Percentiles rank a stretch among this genome's conserved stretches.
These are phyloP conservation scores for Rugonectria rugulosa DNA, from an alignment of 2,329 filamentous ascomycete genomes.

Conservation along the genomic window DNA sequence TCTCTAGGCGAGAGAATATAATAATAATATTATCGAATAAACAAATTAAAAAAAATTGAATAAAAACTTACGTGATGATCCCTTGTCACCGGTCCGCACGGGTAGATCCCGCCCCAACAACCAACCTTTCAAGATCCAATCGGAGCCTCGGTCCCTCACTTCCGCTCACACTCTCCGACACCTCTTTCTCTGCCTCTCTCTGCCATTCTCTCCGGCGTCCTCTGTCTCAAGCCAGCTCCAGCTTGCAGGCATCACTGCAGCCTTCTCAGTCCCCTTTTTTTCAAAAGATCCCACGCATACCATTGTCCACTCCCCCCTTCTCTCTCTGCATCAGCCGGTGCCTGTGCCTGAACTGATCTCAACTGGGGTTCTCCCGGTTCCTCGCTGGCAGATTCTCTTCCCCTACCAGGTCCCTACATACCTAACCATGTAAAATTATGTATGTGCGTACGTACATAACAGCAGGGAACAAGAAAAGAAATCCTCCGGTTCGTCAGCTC, in stretches of 20 bases:
- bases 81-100: constrained; percentile 18
- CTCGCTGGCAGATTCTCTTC: background rate
- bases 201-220: constrained; percentile 12
- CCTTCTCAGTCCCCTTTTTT: too few species aligned
- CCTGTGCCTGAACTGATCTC: background rate
- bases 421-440: too few species aligned
- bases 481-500: constrained; percentile 16
- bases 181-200: too few species aligned
- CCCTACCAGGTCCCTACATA: too few species aligned
- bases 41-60: too few species aligned
- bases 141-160: constrained; percentile 10
- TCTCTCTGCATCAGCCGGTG: constrained; percentile 6
- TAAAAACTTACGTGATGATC: constrained; percentile 2
- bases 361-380: background rate
- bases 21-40: too few species aligned
- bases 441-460: too few species aligned
- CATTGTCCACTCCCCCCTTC: too few species aligned
- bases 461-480: too few species aligned
- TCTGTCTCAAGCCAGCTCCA: background rate
- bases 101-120: constrained; percentile 22
- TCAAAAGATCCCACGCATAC: too few species aligned
- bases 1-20: too few species aligned
- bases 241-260: background rate
- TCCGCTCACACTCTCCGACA: too few species aligned
- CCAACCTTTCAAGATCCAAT: constrained; percentile 11